Percentiles rank a stretch among this genome's conserved stretches.
These are phyloP conservation scores for Monilinia vaccinii-corymbosi DNA, from an alignment of 2,329 filamentous ascomycete species.

Conservation along the genomic window DNA sequence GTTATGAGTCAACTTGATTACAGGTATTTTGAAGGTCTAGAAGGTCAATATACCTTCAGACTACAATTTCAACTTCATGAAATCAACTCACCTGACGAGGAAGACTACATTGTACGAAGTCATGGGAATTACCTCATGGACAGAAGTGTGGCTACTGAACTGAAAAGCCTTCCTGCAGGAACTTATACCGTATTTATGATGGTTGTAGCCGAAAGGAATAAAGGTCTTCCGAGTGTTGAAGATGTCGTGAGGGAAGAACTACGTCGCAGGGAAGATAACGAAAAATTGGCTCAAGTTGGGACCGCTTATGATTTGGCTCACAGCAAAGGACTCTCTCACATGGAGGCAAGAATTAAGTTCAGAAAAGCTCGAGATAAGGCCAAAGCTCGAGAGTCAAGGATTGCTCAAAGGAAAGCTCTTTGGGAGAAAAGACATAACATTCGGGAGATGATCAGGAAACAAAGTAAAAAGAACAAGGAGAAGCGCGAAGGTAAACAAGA, in stretches of 20 bases:
- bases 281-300: slow-evolving; percentile 50
- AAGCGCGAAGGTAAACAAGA: slow-evolving; percentile 32
- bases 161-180: slow-evolving; percentile 45
- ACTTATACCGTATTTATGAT: slow-evolving; percentile 49
- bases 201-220: slow-evolving; percentile 42
- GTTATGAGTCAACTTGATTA: slow-evolving; percentile 53
- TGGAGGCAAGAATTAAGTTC: slow-evolving; percentile 42
- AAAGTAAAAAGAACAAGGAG: slow-evolving; percentile 34
- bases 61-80: slow-evolving; percentile 42
- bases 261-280: slow-evolving; percentile 40
- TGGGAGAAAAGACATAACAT: slow-evolving; percentile 40
- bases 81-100: slow-evolving; percentile 39
- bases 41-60: slow-evolving; percentile 46
- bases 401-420: slow-evolving; percentile 37
- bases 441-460: slow-evolving; percentile 32
- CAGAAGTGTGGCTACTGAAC: slow-evolving; percentile 49
- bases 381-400: slow-evolving; percentile 33
- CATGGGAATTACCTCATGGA: slow-evolving; percentile 51
- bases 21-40: slow-evolving; percentile 52
- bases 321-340: slow-evolving; percentile 44
- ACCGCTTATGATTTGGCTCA: slow-evolving; percentile 52
- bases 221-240: slow-evolving; percentile 38
- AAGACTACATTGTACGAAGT: slow-evolving; percentile 51
- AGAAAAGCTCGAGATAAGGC: slow-evolving; percentile 19
- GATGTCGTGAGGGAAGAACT: slow-evolving; percentile 47